Evolutionary conservation across 257 asterid genomes (phyloP).

Genomic region (Nicotiana noctiflora): DNA sequence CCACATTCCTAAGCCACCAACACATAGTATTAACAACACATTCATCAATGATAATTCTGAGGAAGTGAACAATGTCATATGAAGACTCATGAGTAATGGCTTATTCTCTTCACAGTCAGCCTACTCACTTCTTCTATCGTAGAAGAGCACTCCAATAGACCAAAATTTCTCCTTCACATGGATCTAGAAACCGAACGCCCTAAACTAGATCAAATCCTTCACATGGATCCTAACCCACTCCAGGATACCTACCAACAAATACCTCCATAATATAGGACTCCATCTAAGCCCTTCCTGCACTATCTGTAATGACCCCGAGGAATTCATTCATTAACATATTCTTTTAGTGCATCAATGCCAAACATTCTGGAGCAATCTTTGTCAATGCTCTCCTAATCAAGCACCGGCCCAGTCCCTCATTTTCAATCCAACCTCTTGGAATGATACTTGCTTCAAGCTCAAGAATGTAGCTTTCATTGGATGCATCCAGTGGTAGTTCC

Average conservation of each 20-base stretch:
- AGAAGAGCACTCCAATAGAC: not conserved
- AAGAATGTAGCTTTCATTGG: not conserved
- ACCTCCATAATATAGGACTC: not conserved
- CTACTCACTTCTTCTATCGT: not conserved
- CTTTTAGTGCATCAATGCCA: too few species aligned
- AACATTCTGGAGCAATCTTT: too few species aligned
- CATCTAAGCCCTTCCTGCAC: too few species aligned
- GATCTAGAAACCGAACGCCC: not conserved
- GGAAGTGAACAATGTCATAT: too few species aligned
- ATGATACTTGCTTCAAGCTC: not conserved
- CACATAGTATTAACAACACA: too few species aligned
- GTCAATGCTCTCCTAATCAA: too few species aligned
- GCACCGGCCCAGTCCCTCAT: too few species aligned
- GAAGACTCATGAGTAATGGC: not conserved
- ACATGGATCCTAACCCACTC: not conserved
- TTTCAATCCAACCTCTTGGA: not conserved
- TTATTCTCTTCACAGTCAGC: not conserved
- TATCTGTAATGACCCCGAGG: too few species aligned
- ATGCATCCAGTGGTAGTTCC: not conserved
- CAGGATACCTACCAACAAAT: not conserved
- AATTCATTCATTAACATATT: too few species aligned
- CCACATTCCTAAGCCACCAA: not conserved
- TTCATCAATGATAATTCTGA: too few species aligned
- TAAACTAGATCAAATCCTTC: not conserved
- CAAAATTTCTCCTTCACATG: not conserved